phyloP scores from a whole-genome alignment of 495 filamentous ascomycete genomes.

The Penicillium taxi region DNA sequence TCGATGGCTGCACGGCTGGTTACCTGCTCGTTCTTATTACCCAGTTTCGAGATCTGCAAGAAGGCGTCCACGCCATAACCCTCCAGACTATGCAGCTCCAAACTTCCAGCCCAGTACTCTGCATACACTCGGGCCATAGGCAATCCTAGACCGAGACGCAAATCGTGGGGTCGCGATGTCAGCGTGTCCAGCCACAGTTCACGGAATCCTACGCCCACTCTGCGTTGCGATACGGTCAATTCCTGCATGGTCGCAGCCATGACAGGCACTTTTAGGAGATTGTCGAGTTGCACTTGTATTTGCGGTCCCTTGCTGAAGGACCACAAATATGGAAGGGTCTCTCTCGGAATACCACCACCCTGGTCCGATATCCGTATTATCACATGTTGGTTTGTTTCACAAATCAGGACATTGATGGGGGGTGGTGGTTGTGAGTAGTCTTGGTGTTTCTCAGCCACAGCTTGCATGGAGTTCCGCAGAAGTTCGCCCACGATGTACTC shows the following conservation, averaged over 20 bases:
- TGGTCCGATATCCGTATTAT: conserved; percentile 94
- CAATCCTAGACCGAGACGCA: conserved; percentile 87
- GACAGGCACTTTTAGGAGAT: conserved; percentile 78
- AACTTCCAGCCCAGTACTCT: conserved; percentile 94
- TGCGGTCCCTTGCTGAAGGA: conserved; percentile 89
- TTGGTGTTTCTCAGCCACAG: conserved; percentile 64
- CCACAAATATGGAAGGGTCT: conserved; percentile 86
- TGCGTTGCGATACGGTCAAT: conserved; percentile 39
- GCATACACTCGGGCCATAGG: conserved; percentile 93
- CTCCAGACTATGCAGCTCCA: conserved; percentile 88
- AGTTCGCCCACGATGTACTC: conserved; percentile 97
- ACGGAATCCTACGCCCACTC: conserved; percentile 25
- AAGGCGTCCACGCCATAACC: conserved; percentile 98
- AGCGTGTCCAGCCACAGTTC: conserved; percentile 68
- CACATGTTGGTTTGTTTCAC: conserved; percentile 90
- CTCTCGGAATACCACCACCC: conserved; percentile 81
- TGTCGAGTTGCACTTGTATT: conserved; percentile 62
- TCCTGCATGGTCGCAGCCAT: conserved; percentile 96
- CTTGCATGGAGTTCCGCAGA: conserved; percentile 89
- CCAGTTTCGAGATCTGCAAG: conserved; percentile 91
- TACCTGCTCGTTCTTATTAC: conserved; percentile 97
- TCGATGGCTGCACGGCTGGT: conserved; percentile 83
- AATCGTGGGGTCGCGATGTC: conserved; percentile 72
- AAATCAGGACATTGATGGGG: conserved; percentile 88
- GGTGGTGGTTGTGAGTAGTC: conserved; percentile 45